These are phyloP conservation scores for Pseudocercospora eumusae DNA, from an alignment of 2,329 filamentous ascomycete genomes.

Conservation along the genomic window DNA sequence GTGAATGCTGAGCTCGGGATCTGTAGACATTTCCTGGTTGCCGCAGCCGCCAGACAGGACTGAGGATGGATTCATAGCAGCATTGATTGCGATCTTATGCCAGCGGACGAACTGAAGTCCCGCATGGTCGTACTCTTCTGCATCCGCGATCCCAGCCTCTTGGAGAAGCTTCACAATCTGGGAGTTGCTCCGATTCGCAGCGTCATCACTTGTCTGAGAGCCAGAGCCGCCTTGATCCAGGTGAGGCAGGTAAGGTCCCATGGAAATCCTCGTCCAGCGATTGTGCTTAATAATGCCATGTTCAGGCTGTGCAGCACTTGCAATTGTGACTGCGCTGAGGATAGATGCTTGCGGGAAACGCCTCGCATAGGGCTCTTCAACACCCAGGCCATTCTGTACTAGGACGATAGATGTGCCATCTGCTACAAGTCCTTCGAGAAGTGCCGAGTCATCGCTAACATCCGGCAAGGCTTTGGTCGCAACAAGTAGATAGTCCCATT, in stretches of 20 bases:
- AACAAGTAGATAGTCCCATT: slow-evolving; percentile 68
- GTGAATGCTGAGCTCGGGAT: slow-evolving; percentile 64
- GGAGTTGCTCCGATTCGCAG: slow-evolving; percentile 45
- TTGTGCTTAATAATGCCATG: slow-evolving; percentile 68
- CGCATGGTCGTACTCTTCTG: slow-evolving; percentile 63
- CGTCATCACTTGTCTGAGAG: slow-evolving; percentile 29
- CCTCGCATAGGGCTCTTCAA: slow-evolving; percentile 64
- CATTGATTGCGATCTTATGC: slow-evolving; percentile 78
- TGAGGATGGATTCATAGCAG: slow-evolving; percentile 71
- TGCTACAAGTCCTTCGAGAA: slow-evolving; percentile 62
- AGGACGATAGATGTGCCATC: slow-evolving; percentile 61
- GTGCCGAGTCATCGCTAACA: slow-evolving; percentile 61
- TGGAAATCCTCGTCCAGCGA: slow-evolving; percentile 70
- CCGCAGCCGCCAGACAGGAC: slow-evolving; percentile 65
- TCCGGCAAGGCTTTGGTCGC: slow-evolving; percentile 72
- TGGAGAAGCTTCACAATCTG: slow-evolving; percentile 58
- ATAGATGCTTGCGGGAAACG: slow-evolving; percentile 64
- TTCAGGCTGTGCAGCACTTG: slow-evolving; percentile 65
- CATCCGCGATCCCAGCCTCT: slow-evolving; percentile 66
- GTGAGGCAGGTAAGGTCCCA: slow-evolving; percentile 64
- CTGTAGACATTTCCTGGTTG: slow-evolving; percentile 66
- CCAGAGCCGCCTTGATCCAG: slow-evolving; percentile 41
- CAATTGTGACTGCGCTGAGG: slow-evolving; percentile 68
- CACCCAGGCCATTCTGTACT: slow-evolving; percentile 71
- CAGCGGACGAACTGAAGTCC: slow-evolving; percentile 70